phyloP scores from a whole-genome alignment of 225 moss, liverwort and hornwort genomes.

The Marchantia paleacea region DNA sequence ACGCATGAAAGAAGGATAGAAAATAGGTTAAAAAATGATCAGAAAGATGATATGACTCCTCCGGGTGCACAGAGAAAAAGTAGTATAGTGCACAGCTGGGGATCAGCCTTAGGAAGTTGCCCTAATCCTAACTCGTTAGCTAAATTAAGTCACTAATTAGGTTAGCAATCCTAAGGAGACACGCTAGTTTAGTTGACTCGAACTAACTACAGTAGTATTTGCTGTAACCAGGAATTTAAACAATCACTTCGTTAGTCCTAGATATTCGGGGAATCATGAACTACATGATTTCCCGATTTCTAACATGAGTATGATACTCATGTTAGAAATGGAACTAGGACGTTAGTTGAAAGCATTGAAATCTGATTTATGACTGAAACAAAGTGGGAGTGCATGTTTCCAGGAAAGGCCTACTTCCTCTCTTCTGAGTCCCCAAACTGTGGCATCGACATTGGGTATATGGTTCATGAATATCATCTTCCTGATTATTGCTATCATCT shows the following conservation, averaged over 20 bases:
- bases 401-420: slow-evolving; percentile 60
- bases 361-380: neutral
- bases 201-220: no score
- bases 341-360: neutral
- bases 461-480: slow-evolving; percentile 56
- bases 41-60: no score
- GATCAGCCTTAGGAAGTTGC: no score
- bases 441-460: slow-evolving; percentile 55
- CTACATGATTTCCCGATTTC: neutral
- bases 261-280: neutral
- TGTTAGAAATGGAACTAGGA: neutral
- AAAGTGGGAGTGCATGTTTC: neutral
- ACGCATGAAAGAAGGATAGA: no score
- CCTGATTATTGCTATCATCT: slow-evolving; percentile 30
- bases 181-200: no score
- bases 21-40: no score
- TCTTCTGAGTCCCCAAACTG: slow-evolving; percentile 38
- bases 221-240: no score
- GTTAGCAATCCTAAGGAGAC: no score
- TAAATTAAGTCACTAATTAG: no score
- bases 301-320: neutral
- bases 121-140: no score
- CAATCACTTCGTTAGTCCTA: neutral
- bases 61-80: no score
- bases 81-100: no score